A percentile compares a stretch with the other conserved stretches of the same genome.
Conservation (phyloP, 768 basidiomycete genomes). For the Galerina marginata region DNA sequence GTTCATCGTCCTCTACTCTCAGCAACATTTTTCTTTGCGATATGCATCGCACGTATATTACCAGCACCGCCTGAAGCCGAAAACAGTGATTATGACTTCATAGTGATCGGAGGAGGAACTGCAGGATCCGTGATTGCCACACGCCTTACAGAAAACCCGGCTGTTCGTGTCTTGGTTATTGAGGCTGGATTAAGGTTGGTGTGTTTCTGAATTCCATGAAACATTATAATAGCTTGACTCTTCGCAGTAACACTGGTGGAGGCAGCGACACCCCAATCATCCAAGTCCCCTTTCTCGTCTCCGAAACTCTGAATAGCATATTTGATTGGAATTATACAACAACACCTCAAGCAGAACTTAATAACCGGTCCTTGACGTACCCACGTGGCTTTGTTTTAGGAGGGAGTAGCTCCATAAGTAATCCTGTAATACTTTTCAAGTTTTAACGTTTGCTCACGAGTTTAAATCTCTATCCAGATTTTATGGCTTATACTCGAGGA, state of each 20-base stretch:
- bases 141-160: constrained; percentile 54
- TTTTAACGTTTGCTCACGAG: neutral
- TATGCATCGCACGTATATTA: too few species aligned
- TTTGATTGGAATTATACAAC: constrained; percentile 41
- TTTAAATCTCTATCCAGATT: constrained; percentile 17
- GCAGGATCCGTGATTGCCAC: constrained; percentile 61
- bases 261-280: constrained; percentile 20
- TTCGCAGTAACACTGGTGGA: constrained; percentile 19
- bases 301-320: constrained; percentile 5
- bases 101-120: constrained; percentile 34
- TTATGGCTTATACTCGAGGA: constrained; percentile 35
- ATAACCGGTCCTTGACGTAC: constrained; percentile 22
- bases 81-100: too few species aligned
- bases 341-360: constrained; percentile 24
- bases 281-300: constrained; percentile 26
- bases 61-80: too few species aligned
- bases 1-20: too few species aligned
- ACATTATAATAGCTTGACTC: neutral
- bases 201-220: too few species aligned
- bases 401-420: constrained; percentile 30
- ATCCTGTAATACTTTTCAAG: neutral
- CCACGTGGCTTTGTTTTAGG: constrained; percentile 35
- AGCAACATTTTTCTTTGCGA: too few species aligned
- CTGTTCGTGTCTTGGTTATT: constrained; percentile 50
- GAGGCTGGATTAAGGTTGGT: constrained; percentile 67